These are phyloP conservation scores for Pestalotiopsis sp. DNA, from an alignment of 2,329 filamentous ascomycete genomes.

Conservation along the genomic window DNA sequence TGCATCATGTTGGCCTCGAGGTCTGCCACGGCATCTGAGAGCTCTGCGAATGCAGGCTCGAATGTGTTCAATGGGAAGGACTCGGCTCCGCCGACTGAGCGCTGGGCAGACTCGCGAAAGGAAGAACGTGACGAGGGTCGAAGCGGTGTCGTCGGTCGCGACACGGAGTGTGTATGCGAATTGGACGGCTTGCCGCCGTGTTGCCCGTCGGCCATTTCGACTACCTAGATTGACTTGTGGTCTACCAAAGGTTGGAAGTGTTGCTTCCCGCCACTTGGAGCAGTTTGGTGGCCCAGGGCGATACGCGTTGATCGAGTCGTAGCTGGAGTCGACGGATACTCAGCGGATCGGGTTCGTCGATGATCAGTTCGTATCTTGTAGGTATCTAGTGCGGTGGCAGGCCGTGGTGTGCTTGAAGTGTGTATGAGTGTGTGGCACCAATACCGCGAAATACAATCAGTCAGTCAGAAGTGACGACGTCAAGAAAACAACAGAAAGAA, in stretches of 20 bases:
- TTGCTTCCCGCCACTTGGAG: background rate
- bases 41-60: slow-evolving; percentile 89
- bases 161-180: slow-evolving; percentile 38
- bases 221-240: background rate
- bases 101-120: slow-evolving; percentile 74
- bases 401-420: too few relatives aligned
- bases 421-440: too few relatives aligned
- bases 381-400: background rate
- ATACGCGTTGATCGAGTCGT: background rate
- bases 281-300: background rate
- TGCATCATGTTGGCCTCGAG: slow-evolving; percentile 98
- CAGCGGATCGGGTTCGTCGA: background rate
- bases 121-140: slow-evolving; percentile 88
- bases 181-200: slow-evolving; percentile 8
- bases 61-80: slow-evolving; percentile 77
- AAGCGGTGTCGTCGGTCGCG: slow-evolving; percentile 87
- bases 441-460: too few relatives aligned
- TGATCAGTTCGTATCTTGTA: background rate
- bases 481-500: too few relatives aligned
- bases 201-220: background rate
- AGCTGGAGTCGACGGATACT: background rate
- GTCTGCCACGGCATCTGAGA: slow-evolving; percentile 92
- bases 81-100: slow-evolving; percentile 51
- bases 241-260: background rate
- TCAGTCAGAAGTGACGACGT: too few relatives aligned